A percentile compares a stretch with the other conserved stretches of the same genome.
These are phyloP conservation scores for Dioscorea alata DNA, from an alignment of 106 monocot species.

Conservation along the genomic window DNA sequence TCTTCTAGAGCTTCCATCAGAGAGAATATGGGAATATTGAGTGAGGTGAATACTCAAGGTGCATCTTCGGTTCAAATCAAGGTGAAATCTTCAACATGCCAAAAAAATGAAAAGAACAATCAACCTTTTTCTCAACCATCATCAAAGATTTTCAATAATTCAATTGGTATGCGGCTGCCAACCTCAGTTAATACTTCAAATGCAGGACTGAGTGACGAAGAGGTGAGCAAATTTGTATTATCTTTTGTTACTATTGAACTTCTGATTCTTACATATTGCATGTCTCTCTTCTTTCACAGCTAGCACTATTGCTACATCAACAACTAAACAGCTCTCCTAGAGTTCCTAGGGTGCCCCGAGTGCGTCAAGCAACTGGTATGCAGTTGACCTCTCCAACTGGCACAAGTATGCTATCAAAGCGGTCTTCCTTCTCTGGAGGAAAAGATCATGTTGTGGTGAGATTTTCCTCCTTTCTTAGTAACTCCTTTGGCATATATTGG, in stretches of 20 bases:
- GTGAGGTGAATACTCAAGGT: conserved; percentile 16
- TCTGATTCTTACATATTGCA: not conserved
- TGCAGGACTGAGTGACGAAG: conserved; percentile 76
- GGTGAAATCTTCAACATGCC: conserved; percentile 24
- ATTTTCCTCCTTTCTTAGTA: not conserved
- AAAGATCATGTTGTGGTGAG: conserved; percentile 60
- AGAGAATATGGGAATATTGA: conserved; percentile 7
- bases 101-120: conserved; percentile 59
- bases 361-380: conserved; percentile 46
- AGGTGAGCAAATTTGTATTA: conserved; percentile 33
- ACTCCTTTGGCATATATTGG: not conserved
- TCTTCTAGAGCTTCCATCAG: conserved; percentile 27
- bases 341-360: conserved; percentile 85
- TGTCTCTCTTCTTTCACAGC: conserved; percentile 43
- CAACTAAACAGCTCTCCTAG: conserved; percentile 98
- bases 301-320: conserved; percentile 90
- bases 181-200: conserved; percentile 23
- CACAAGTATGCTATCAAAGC: conserved; percentile 70
- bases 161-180: conserved; percentile 24
- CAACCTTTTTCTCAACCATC: conserved; percentile 30
- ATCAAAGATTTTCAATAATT: conserved; percentile 26
- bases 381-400: conserved; percentile 39
- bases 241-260: not conserved
- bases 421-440: conserved; percentile 56
- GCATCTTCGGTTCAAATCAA: conserved; percentile 33